Evolutionary conservation across 2,329 filamentous ascomycete genomes (phyloP).

Genomic region (Lachnellula arida): DNA sequence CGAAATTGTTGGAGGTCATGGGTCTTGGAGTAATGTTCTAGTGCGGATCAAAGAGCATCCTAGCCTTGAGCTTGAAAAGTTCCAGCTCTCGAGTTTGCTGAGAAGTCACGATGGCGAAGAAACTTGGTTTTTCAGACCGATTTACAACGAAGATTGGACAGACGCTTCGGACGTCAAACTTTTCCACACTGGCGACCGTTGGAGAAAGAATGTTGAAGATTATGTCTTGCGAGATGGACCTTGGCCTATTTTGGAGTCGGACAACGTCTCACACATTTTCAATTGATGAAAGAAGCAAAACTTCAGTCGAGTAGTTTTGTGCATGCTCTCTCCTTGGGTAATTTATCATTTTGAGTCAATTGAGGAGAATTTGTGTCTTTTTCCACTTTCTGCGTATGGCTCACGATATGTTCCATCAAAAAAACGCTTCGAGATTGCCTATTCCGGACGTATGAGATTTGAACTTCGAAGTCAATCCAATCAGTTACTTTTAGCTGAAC

Average conservation of each 20-base stretch:
- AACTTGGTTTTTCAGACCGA: constrained; percentile 13
- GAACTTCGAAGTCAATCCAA: neutral
- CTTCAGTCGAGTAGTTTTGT: neutral
- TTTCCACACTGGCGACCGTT: neutral
- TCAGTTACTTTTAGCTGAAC: neutral
- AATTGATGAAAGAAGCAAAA: neutral
- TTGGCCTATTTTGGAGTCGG: constrained; percentile 11
- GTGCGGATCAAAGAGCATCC: neutral
- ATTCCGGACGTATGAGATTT: neutral
- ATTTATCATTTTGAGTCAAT: neutral
- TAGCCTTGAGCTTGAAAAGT: constrained; percentile 9
- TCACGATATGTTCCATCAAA: too few species aligned
- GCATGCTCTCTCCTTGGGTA: neutral
- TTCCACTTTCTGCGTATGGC: too few species aligned
- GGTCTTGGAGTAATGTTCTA: constrained; percentile 9
- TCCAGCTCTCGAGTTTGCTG: constrained; percentile 11
- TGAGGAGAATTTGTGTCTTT: neutral
- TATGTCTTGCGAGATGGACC: constrained; percentile 8
- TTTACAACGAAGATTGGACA: constrained; percentile 12
- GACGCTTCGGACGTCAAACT: neutral
- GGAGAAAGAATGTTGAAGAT: constrained; percentile 12
- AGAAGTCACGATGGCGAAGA: neutral
- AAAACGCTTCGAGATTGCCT: too few species aligned
- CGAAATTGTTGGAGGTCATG: neutral
- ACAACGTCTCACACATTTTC: constrained; percentile 5